These are phyloP conservation scores for Spergularia marina DNA, from an alignment of 148 eudicot genomes.

Conservation along the genomic window DNA sequence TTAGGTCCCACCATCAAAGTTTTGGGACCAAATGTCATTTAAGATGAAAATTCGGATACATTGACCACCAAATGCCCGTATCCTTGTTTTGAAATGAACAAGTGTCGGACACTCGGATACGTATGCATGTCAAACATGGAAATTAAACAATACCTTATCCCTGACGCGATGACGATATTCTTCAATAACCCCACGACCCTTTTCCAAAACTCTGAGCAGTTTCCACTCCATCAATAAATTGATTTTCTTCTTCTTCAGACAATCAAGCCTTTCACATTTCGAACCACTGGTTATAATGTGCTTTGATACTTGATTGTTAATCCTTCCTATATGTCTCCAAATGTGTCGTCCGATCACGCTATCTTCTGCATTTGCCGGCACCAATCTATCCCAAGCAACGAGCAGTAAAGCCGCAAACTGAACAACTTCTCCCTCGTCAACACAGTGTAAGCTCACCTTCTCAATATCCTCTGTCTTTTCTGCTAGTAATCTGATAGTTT, in stretches of 20 bases:
- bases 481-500: background rate
- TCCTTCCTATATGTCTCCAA: background rate
- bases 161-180: background rate
- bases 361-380: background rate
- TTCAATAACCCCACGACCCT: background rate
- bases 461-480: background rate
- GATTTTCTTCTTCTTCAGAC: background rate
- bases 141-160: background rate
- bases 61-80: no score
- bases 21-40: no score
- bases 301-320: background rate
- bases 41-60: no score
- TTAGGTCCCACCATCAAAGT: no score
- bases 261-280: background rate
- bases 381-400: conserved; percentile 1
- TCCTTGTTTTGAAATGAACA: no score
- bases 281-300: background rate
- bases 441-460: background rate
- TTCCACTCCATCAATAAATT: background rate
- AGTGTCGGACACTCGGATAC: no score
- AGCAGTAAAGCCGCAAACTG: background rate
- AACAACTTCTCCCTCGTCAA: background rate
- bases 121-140: no score
- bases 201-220: background rate
- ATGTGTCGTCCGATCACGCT: background rate